phyloP scores from a whole-genome alignment of 176 grass and related monocot species.

The Aegilops speltoides region DNA sequence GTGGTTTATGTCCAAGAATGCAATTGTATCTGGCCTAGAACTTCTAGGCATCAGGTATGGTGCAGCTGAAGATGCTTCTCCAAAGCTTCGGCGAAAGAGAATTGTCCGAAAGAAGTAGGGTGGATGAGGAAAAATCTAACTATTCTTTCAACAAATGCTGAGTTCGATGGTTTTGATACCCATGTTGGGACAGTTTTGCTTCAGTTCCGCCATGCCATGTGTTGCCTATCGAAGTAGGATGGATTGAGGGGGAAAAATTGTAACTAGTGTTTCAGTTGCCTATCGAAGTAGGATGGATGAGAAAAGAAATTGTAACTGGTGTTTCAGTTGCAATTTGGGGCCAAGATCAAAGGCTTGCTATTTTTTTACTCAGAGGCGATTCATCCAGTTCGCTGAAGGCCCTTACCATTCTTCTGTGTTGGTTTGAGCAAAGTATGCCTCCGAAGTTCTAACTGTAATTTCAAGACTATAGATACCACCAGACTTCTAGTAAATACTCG shows the following conservation, averaged over 20 bases:
- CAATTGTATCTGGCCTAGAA: constrained; percentile 52
- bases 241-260: not conserved
- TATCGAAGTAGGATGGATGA: not conserved
- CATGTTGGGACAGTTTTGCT: constrained; percentile 43
- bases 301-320: not conserved
- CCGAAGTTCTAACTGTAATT: constrained; percentile 16
- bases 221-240: not conserved
- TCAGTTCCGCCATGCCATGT: constrained; percentile 15
- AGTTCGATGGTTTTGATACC: constrained; percentile 2
- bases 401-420: not conserved
- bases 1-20: constrained; percentile 71
- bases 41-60: constrained; percentile 60
- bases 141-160: constrained; percentile 22
- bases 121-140: not conserved
- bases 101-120: constrained; percentile 54
- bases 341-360: not conserved
- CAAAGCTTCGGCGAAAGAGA: constrained; percentile 60
- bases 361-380: not conserved
- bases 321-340: not conserved
- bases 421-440: not conserved
- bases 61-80: constrained; percentile 31
- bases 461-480: not conserved
- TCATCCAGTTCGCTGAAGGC: not conserved
- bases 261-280: not conserved
- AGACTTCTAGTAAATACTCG: not conserved